These are phyloP conservation scores for Botryotinia narcissicola DNA, from an alignment of 2,329 filamentous ascomycete species.

Conservation along the genomic window DNA sequence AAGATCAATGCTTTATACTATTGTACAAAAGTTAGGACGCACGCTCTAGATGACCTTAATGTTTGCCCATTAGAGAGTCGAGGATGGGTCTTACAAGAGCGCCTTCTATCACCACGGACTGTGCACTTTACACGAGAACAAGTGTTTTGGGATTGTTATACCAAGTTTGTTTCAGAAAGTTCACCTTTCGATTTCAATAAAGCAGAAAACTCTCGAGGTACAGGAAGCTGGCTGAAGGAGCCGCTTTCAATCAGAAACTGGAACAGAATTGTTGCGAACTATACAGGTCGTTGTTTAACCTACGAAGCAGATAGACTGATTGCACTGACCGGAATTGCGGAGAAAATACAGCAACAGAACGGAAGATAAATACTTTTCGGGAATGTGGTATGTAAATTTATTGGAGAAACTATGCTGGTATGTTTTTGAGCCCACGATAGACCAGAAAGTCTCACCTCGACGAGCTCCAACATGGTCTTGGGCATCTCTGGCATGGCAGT, in stretches of 20 bases:
- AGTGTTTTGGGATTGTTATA: not conserved
- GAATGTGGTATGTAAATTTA: not conserved
- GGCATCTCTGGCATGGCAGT: not conserved
- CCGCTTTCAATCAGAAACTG: not conserved
- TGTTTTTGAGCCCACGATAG: rapidly evolving
- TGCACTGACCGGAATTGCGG: not conserved
- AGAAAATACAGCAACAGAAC: not conserved
- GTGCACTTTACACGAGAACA: not conserved
- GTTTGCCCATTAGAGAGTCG: not conserved
- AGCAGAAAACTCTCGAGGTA: no score
- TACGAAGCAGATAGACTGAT: not conserved
- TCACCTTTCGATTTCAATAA: not conserved
- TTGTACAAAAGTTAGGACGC: rapidly evolving
- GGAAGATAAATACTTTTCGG: not conserved
- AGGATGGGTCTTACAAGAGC: not conserved
- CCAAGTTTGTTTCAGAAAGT: not conserved
- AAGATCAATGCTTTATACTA: not conserved
- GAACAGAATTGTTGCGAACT: not conserved
- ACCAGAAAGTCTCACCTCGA: not conserved
- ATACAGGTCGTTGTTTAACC: not conserved
- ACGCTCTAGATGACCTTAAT: rapidly evolving
- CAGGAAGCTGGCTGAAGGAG: not conserved
- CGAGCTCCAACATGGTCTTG: not conserved
- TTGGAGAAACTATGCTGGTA: not conserved
- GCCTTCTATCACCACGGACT: not conserved